These are phyloP conservation scores for Solanum chacoense DNA, from an alignment of 305 asterid genomes.

Conservation along the genomic window DNA sequence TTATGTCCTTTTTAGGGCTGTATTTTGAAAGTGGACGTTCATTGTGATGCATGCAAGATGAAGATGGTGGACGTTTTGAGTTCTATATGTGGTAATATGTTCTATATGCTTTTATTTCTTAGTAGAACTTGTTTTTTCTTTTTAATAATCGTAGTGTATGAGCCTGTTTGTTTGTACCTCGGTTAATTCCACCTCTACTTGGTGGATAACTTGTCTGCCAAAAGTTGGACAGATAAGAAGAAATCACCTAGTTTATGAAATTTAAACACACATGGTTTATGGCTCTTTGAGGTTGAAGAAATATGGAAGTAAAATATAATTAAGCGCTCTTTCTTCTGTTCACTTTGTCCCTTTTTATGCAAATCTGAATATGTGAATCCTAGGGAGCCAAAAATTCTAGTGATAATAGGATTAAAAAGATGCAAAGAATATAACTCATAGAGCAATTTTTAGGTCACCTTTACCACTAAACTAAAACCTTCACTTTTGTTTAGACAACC, in stretches of 20 bases:
- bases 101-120: neutral
- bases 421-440: neutral
- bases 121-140: neutral
- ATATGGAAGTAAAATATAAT: neutral
- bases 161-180: neutral
- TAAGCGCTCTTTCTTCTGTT: neutral
- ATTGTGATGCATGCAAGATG: constrained; percentile 44
- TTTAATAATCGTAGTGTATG: neutral
- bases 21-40: constrained; percentile 32
- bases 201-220: neutral
- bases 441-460: neutral
- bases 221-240: neutral
- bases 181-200: neutral
- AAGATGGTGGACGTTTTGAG: constrained; percentile 28
- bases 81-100: constrained; percentile 26
- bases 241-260: neutral
- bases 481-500: neutral
- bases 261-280: neutral
- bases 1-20: constrained; percentile 22
- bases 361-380: neutral
- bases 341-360: neutral
- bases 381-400: neutral
- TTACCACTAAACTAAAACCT: neutral
- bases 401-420: neutral
- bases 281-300: neutral